These are phyloP conservation scores for Alternaria alternata DNA, from an alignment of 2,329 filamentous ascomycete species.

Conservation along the genomic window DNA sequence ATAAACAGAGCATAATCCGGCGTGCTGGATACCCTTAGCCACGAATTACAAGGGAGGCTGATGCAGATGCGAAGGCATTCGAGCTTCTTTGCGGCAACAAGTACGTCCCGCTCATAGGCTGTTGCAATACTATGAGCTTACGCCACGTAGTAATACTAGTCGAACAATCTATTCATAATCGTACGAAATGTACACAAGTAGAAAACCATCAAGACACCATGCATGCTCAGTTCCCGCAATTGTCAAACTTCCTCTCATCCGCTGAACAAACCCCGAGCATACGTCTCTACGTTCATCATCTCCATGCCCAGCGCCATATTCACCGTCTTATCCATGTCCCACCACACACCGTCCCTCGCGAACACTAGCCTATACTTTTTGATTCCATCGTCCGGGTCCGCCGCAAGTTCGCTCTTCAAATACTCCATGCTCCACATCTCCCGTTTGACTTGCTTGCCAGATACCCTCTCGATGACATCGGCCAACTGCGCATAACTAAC, in stretches of 20 bases:
- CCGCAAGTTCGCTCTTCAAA: conserved; percentile 57
- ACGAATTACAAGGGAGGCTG: not conserved
- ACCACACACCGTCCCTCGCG: conserved; percentile 66
- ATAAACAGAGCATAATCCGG: conserved; percentile 9
- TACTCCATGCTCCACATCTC: conserved; percentile 60
- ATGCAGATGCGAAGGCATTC: not conserved
- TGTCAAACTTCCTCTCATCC: not conserved
- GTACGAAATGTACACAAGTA: not conserved
- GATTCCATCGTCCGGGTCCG: conserved; percentile 59
- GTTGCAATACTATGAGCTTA: conserved; percentile 14
- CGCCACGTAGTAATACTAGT: conserved; percentile 19
- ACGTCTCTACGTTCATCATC: conserved; percentile 56
- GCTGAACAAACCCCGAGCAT: conserved; percentile 24
- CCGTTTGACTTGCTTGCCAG: conserved; percentile 54
- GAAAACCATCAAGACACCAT: not conserved
- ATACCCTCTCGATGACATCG: conserved; percentile 59
- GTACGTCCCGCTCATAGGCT: not conserved
- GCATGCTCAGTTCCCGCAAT: not conserved
- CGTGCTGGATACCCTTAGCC: not conserved
- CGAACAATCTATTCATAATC: not conserved
- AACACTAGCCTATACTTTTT: conserved; percentile 70
- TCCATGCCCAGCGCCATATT: conserved; percentile 61
- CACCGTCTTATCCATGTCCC: conserved; percentile 63
- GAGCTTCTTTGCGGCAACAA: not conserved
- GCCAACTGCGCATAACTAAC: conserved; percentile 65